Evolutionary conservation across 257 asterid species (phyloP).

Genomic region (Solanum corneliomulleri): DNA sequence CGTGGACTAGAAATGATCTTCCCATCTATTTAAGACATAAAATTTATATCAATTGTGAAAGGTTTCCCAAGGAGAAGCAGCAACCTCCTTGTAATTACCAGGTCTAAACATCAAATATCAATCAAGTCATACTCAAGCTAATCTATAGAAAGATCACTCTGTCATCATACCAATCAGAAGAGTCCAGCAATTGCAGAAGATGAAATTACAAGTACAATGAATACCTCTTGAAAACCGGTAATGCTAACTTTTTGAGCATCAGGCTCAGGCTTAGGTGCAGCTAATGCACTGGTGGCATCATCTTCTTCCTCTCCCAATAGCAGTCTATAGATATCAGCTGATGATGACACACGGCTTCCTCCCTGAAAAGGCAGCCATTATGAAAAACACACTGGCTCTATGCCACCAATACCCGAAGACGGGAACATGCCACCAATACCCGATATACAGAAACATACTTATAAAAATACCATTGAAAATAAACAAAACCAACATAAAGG

Average conservation of each 20-base stretch:
- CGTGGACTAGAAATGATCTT: not conserved
- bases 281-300: slow-evolving; percentile 88
- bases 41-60: not conserved
- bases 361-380: slow-evolving; percentile 41
- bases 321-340: slow-evolving; percentile 81
- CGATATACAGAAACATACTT: not conserved
- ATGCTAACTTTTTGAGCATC: slow-evolving; percentile 49
- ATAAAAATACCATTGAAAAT: not conserved
- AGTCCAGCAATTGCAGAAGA: not conserved
- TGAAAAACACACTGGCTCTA: not conserved
- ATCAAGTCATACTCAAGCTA: not conserved
- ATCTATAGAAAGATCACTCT: not conserved
- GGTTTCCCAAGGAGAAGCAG: not conserved
- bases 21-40: not conserved
- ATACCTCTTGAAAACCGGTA: slow-evolving; percentile 52
- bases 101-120: not conserved
- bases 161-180: not conserved
- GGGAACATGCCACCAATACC: not conserved
- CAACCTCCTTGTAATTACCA: not conserved
- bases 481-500: not conserved
- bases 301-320: slow-evolving; percentile 87
- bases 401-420: not conserved
- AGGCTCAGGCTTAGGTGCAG: slow-evolving; percentile 81
- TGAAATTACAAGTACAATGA: not conserved
- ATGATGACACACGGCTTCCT: slow-evolving; percentile 66